Evolutionary conservation across 129 eudicot genomes (phyloP), one percentile per base, ranked within the genome.

Genomic region (Flaveria sonorensis): DNA sequence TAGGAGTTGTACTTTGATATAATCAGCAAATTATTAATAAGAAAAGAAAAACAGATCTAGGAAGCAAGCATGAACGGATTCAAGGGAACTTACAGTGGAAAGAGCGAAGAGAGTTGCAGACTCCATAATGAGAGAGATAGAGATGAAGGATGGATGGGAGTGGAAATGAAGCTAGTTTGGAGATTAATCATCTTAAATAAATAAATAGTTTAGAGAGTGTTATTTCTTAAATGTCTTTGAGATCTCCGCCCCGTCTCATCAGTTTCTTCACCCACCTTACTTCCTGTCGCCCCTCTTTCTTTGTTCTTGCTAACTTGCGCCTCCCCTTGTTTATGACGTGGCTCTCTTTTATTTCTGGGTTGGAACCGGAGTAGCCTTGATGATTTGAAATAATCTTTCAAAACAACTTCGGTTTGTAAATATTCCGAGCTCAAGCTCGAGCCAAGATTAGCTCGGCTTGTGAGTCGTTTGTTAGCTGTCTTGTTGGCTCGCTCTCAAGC

Each of bases 91-190:
- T 77, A 90, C 96, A 83, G 42, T 85, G 82, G 75, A 92, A 86
- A 16, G 97, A 83, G 75, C 89, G 97, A 83, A 86, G 72, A 83
- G 84, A 72, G 90, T 92, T 73, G 94, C 95, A 72, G 96, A 83
- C 80, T 93, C 98, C 98, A 93, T 80, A 26, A 21, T 5, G 28
- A 7, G 76, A 53, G 73, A 51, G 23, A 48, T 15, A 53, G 73
- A 51, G 23, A 48, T 15, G 76, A 53, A 47, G 39, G 72, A 28
- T 16, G 20, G 70, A 28, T 30, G 14, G 73, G 1, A 20, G 73
- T 1, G 72, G 83, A 79, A 64, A 72, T 72, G 83, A 65, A 62
- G 53, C 11, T 26, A 10, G 36, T 57, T 62, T 64, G 68, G 57
- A 79, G 74, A 63, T 65, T 15, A 61, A 52, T 69, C 62, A 39